Evolutionary conservation across 2,329 filamentous ascomycete genomes (phyloP).

Genomic region (Tolypocladium pustulatum): DNA sequence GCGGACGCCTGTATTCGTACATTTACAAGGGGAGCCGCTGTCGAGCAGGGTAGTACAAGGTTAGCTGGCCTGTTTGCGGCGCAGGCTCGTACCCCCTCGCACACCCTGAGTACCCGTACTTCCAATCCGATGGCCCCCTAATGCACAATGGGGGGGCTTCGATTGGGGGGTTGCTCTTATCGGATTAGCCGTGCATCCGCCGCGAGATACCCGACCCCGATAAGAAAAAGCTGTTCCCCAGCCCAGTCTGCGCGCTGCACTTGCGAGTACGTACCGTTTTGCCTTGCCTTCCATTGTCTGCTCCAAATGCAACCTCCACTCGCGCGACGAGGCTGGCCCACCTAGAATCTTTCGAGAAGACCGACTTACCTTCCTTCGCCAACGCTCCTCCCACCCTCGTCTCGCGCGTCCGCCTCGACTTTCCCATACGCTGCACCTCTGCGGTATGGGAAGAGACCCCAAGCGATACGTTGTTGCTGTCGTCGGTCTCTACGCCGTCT

Average conservation of each 20-base stretch:
- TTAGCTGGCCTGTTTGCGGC: neutral
- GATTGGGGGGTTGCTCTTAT: neutral
- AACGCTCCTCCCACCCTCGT: neutral
- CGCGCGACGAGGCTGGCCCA: neutral
- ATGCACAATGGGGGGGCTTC: neutral
- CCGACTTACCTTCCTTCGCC: neutral
- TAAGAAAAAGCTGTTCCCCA: neutral
- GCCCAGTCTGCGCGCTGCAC: neutral
- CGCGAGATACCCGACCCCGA: neutral
- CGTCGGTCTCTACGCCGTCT: slow-evolving; percentile 23
- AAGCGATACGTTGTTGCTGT: slow-evolving; percentile 24
- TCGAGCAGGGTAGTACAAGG: neutral
- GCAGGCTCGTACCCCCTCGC: neutral
- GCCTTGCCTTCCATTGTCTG: too few relatives aligned
- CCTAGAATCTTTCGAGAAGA: neutral
- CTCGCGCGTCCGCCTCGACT: neutral
- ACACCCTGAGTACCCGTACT: neutral
- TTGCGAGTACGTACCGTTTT: too few relatives aligned
- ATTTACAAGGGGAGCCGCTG: neutral
- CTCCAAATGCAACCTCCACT: neutral
- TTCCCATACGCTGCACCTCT: neutral
- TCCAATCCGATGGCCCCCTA: neutral
- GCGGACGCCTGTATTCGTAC: neutral
- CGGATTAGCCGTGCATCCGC: slow-evolving; percentile 1
- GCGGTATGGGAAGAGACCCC: slow-evolving; percentile 25